Evolutionary conservation across 129 eudicot species (phyloP).

Genomic region (Pseudognaphalium luteoalbum): DNA sequence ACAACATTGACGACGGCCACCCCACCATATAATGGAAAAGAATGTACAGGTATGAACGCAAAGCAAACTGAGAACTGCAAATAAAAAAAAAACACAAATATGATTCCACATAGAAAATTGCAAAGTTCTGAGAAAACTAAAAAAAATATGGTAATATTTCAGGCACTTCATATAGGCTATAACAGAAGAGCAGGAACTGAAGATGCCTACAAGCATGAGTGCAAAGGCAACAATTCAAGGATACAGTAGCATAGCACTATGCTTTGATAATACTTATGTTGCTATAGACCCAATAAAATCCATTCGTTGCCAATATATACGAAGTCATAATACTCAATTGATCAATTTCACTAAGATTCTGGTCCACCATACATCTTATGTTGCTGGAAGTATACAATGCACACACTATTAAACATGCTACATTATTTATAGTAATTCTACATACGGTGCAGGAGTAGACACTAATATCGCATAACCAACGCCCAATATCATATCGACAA

Average conservation of each 20-base stretch:
- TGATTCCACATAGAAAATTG: not conserved
- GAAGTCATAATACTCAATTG: not conserved
- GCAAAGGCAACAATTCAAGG: not conserved
- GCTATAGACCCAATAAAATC: not conserved
- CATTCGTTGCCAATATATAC: not conserved
- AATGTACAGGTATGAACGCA: slow-evolving; percentile 84
- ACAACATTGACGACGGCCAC: slow-evolving; percentile 72
- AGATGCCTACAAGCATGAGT: slow-evolving; percentile 14
- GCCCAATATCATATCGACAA: not conserved
- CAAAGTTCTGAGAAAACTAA: not conserved
- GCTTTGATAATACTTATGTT: not conserved
- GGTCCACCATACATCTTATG: slow-evolving; percentile 17
- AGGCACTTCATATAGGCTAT: slow-evolving; percentile 5
- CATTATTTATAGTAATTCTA: not conserved
- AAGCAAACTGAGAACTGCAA: slow-evolving; percentile 86
- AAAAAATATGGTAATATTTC: no score
- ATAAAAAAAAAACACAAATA: slow-evolving; percentile 7
- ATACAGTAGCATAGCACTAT: not conserved
- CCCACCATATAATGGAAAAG: slow-evolving; percentile 79
- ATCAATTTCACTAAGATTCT: not conserved
- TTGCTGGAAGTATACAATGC: not conserved
- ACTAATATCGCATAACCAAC: not conserved
- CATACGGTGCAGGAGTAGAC: not conserved
- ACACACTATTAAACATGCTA: not conserved
- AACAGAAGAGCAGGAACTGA: slow-evolving; percentile 12